These are phyloP conservation scores for Leucoagaricus sp. DNA, from an alignment of 1,284 basidiomycete species.

Conservation along the genomic window DNA sequence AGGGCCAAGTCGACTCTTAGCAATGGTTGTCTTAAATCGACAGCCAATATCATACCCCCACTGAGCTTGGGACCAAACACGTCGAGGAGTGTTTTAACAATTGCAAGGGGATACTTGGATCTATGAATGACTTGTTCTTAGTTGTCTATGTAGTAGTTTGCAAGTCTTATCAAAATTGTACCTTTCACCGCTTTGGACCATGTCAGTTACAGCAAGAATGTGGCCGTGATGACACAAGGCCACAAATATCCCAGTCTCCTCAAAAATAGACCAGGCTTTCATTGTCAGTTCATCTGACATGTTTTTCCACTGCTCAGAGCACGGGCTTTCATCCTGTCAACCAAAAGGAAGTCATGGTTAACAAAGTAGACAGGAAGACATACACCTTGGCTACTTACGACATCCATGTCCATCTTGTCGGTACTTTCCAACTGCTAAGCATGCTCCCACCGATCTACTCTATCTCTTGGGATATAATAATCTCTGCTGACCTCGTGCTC, in stretches of 20 bases:
- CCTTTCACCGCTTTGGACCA: slow-evolving; percentile 30
- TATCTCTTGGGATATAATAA: neutral
- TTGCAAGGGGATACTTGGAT: slow-evolving; percentile 35
- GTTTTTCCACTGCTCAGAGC: slow-evolving; percentile 23
- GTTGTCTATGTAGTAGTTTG: too few species aligned
- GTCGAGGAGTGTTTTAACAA: slow-evolving; percentile 26
- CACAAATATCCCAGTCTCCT: slow-evolving; percentile 32
- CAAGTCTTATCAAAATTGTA: slow-evolving; percentile 6
- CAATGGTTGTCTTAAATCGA: slow-evolving; percentile 21
- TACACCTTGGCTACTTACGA: too few species aligned
- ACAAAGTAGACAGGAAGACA: too few species aligned
- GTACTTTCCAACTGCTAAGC: too few species aligned
- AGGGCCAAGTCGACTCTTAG: slow-evolving; percentile 16
- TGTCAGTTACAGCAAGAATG: slow-evolving; percentile 20
- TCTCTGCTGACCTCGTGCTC: neutral
- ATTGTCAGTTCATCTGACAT: slow-evolving; percentile 23
- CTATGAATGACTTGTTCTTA: slow-evolving; percentile 21
- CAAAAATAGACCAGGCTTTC: slow-evolving; percentile 31
- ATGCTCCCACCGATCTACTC: neutral
- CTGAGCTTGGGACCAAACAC: slow-evolving; percentile 25
- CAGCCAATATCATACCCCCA: slow-evolving; percentile 30
- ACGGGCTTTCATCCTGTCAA: neutral
- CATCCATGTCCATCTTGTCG: too few species aligned
- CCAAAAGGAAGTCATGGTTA: too few species aligned
- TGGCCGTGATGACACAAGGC: slow-evolving; percentile 24